Percentiles rank a stretch among this genome's conserved stretches.
These are phyloP conservation scores for Metschnikowia dekortorum DNA, from an alignment of 805 yeast species.

Conservation along the genomic window DNA sequence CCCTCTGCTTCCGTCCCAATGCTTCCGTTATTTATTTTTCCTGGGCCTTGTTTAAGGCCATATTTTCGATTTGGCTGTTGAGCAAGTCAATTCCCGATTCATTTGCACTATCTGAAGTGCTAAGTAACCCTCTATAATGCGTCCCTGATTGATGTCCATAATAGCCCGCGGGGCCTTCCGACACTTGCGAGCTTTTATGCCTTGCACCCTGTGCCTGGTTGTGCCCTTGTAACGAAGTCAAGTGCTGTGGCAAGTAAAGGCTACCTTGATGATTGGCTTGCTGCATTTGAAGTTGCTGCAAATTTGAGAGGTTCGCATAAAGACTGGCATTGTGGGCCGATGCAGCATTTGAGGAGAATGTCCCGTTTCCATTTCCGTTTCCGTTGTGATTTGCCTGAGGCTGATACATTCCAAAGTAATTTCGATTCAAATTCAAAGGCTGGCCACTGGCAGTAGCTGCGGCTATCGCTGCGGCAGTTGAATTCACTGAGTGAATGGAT, in stretches of 20 bases:
- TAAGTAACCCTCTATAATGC: not conserved
- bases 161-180: constrained; percentile 1
- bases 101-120: not conserved
- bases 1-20: constrained; percentile 2
- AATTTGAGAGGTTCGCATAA: constrained; percentile 17
- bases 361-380: constrained; percentile 4
- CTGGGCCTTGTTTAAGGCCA: constrained; percentile 1
- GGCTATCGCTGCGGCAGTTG: constrained; percentile 45
- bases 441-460: constrained; percentile 47
- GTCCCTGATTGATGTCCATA: constrained; percentile 9
- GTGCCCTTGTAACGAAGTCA: constrained; percentile 18
- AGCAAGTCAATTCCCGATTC: not conserved
- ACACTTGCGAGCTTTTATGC: constrained; percentile 13
- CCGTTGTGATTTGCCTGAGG: constrained; percentile 28
- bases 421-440: constrained; percentile 34
- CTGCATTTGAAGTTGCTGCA: constrained; percentile 19
- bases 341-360: constrained; percentile 6
- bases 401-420: constrained; percentile 30
- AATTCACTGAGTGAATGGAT: constrained; percentile 28
- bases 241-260: constrained; percentile 20
- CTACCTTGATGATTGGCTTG: constrained; percentile 15
- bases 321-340: constrained; percentile 13
- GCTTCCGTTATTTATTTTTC: constrained; percentile 2
- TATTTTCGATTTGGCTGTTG: constrained; percentile 1
- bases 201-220: constrained; percentile 7